phyloP scores from a whole-genome alignment of 768 basidiomycete genomes.

The Mycena capillaripes region DNA sequence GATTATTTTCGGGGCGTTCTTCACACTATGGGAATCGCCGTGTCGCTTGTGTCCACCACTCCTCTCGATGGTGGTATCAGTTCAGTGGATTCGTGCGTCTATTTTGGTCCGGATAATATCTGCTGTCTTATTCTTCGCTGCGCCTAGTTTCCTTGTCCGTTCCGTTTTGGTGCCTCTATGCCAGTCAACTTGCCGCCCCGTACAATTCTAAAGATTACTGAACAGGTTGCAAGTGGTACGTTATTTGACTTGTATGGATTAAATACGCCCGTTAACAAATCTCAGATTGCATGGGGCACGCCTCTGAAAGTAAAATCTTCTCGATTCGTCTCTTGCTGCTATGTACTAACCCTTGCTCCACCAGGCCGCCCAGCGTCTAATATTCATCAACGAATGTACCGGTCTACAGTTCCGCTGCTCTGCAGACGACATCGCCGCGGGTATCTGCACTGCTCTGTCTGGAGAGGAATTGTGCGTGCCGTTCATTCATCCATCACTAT shows the following conservation, averaged over 20 bases:
- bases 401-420: slow-evolving; percentile 36
- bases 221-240: slow-evolving; percentile 31
- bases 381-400: slow-evolving; percentile 37
- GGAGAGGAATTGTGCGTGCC: slow-evolving; percentile 35
- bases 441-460: slow-evolving; percentile 31
- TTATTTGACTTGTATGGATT: neutral
- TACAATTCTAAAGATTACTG: neutral
- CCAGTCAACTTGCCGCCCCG: too few relatives aligned
- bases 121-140: neutral
- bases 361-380: slow-evolving; percentile 28
- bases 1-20: slow-evolving; percentile 35
- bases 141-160: slow-evolving; percentile 27
- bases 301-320: slow-evolving; percentile 27
- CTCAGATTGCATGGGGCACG: slow-evolving; percentile 36
- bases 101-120: neutral
- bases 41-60: slow-evolving; percentile 35
- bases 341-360: neutral
- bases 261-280: neutral
- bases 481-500: neutral
- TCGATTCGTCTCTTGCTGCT: neutral
- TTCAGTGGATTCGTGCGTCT: slow-evolving; percentile 33
- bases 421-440: slow-evolving; percentile 27
- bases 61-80: slow-evolving; percentile 29
- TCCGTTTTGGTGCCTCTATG: slow-evolving; percentile 23
- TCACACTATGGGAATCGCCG: slow-evolving; percentile 32